Evolutionary conservation across 345 rosid species (phyloP), one percentile per base, ranked within the genome.

Genomic region (Clausena lansium): DNA sequence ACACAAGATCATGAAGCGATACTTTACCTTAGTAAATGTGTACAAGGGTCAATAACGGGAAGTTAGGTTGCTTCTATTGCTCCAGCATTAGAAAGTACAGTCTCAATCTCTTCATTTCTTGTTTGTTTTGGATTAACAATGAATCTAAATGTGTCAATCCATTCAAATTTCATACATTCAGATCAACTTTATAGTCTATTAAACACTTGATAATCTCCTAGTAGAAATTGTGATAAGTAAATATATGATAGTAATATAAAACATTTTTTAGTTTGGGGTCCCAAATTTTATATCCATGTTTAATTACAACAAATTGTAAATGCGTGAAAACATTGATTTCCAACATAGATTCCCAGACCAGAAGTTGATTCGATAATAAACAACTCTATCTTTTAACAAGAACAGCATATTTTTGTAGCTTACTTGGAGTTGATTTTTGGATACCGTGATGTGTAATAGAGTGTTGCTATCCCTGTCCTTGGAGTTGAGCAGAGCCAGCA

Each of bases 401-500:
- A 33, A 33, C 4, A 33, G 4, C 4, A 33, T 33, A 33, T 33
- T 33, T 33, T 55, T 55, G n/a, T n/a, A n/a, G n/a, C n/a, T n/a
- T n/a, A n/a, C n/a, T n/a, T n/a, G n/a, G n/a, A n/a, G n/a, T n/a
- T n/a, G n/a, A n/a, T n/a, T n/a, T n/a, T 55, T 55, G 0, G 24
- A 19, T 7, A n/a, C 20, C 20, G 59, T n/a, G 17, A 55, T 19
- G 7, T 55, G 24, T 55, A 55, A 27, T 38, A 11, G 83, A 11
- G 83, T 79, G 78, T 77, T 67, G 9, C 81, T 79, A 22, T 82
- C 78, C 33, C 80, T 77, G 39, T 82, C 66, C 75, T 73, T 73
- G 57, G 72, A 27, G 72, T 84, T 77, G 55, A 55, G 59, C n/a
- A 55, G n/a, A n/a, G n/a, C n/a, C n/a, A n/a, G n/a, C n/a, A n/a